phyloP scores from a whole-genome alignment of 768 basidiomycete species.

The Agaricus subrufescens region DNA sequence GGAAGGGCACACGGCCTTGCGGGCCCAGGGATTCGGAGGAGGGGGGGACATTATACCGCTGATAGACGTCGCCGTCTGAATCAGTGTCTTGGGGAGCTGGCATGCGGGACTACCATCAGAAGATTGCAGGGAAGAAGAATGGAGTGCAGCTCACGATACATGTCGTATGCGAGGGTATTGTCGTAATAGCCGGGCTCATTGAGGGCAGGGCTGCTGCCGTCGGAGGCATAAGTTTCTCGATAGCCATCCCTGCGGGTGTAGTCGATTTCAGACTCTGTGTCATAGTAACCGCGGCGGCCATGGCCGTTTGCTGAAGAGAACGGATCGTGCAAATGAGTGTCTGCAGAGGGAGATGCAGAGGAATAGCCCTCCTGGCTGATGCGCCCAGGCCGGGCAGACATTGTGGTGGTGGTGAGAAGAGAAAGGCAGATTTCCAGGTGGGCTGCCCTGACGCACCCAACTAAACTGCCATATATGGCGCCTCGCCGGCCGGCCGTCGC shows the following conservation, averaged over 20 bases:
- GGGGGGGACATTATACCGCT: conserved; percentile 59
- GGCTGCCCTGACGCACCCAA: conserved; percentile 1
- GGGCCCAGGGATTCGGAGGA: conserved; percentile 75
- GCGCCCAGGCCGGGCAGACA: conserved; percentile 54
- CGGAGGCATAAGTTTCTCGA: conserved; percentile 63
- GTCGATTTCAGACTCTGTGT: conserved; percentile 73
- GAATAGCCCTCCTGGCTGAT: conserved; percentile 62
- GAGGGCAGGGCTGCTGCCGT: conserved; percentile 57
- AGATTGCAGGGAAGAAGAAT: conserved; percentile 14
- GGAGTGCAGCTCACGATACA: conserved; percentile 42
- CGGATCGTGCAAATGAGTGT: conserved; percentile 63
- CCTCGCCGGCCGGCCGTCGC: not conserved
- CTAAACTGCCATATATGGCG: not conserved
- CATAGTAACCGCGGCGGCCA: conserved; percentile 51
- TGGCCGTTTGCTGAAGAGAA: conserved; percentile 43
- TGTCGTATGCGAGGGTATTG: conserved; percentile 54
- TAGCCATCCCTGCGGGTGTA: conserved; percentile 45
- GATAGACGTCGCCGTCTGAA: conserved; percentile 74
- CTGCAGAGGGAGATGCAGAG: conserved; percentile 55
- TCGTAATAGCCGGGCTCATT: conserved; percentile 59
- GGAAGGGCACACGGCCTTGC: conserved; percentile 44
- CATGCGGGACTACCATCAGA: conserved; percentile 13
- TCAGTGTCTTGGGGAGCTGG: conserved; percentile 79
- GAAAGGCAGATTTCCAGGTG: conserved; percentile 5
- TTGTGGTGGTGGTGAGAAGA: conserved; percentile 17